These are phyloP conservation scores for Chlamydomonas sphaeroides DNA, from an alignment of 139 green algal species.

Conservation along the genomic window DNA sequence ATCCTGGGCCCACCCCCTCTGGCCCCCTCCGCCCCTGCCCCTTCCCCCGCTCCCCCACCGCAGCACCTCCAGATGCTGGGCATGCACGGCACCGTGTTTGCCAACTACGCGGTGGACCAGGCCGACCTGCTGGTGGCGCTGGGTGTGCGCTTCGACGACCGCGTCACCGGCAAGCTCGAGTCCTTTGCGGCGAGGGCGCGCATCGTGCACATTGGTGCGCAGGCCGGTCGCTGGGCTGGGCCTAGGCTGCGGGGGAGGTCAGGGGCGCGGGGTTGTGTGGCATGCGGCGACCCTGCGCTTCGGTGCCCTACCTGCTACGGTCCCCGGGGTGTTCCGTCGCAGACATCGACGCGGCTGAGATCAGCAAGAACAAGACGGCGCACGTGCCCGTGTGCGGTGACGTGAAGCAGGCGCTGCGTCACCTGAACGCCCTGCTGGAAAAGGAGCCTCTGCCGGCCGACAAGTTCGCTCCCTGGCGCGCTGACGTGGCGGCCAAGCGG, in stretches of 20 bases:
- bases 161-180: constrained; percentile 98
- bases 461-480: constrained; percentile 67
- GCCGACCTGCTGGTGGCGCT: constrained; percentile 95
- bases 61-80: constrained; percentile 94
- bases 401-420: constrained; percentile 74
- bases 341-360: constrained; percentile 98
- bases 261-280: too few relatives aligned
- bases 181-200: constrained; percentile 88
- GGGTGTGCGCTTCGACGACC: constrained; percentile 99
- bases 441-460: constrained; percentile 36
- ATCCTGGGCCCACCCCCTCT: not conserved
- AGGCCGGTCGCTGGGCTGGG: too few relatives aligned
- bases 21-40: too few relatives aligned
- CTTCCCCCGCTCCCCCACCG: constrained; percentile 48
- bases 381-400: constrained; percentile 89
- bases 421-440: constrained; percentile 77
- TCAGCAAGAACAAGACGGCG: constrained; percentile 99
- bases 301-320: too few relatives aligned
- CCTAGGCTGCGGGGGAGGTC: too few relatives aligned
- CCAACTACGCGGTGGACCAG: constrained; percentile 97
- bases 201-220: constrained; percentile 95
- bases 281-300: too few relatives aligned
- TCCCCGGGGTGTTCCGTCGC: too few relatives aligned
- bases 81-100: constrained; percentile 98
- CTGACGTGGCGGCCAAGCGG: constrained; percentile 74